Evolutionary conservation across 345 rosid species (phyloP).

Genomic region (Atalantia buxifolia): DNA sequence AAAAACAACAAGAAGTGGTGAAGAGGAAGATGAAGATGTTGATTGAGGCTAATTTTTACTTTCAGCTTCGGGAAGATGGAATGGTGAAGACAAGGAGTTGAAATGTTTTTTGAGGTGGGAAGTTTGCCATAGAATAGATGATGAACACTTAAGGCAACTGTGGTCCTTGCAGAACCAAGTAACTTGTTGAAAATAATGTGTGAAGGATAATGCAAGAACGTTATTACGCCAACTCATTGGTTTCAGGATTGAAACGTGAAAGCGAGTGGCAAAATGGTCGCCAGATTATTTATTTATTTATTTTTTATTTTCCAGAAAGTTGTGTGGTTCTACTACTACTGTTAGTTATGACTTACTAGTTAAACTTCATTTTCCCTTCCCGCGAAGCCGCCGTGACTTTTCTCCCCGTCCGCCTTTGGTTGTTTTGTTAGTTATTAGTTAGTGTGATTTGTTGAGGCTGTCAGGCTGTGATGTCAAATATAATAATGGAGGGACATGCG

Average conservation of each 20-base stretch:
- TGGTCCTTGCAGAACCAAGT: slow-evolving; percentile 22
- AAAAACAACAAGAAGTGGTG: neutral
- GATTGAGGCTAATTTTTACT: neutral
- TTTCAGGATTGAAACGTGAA: neutral
- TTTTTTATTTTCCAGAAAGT: neutral
- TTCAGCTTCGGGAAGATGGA: neutral
- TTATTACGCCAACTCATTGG: neutral
- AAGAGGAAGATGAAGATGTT: neutral
- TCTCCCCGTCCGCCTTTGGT: neutral
- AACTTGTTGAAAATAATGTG: slow-evolving; percentile 14
- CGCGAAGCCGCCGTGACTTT: neutral
- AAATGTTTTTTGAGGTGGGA: slow-evolving; percentile 21
- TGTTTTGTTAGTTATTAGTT: neutral
- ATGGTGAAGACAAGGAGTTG: slow-evolving; percentile 13
- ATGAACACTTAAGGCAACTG: neutral
- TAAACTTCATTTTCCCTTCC: neutral
- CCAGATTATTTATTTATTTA: neutral
- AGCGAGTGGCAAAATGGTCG: slow-evolving; percentile 14
- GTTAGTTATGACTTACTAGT: no score
- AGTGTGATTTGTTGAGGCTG: no score
- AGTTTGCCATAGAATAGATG: slow-evolving; percentile 13
- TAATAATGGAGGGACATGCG: no score
- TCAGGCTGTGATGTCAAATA: no score
- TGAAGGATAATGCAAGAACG: slow-evolving; percentile 36
- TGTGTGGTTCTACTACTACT: neutral